Conservation (phyloP, 108 stramenopile species). For the Poteriospumella lacustris region DNA sequence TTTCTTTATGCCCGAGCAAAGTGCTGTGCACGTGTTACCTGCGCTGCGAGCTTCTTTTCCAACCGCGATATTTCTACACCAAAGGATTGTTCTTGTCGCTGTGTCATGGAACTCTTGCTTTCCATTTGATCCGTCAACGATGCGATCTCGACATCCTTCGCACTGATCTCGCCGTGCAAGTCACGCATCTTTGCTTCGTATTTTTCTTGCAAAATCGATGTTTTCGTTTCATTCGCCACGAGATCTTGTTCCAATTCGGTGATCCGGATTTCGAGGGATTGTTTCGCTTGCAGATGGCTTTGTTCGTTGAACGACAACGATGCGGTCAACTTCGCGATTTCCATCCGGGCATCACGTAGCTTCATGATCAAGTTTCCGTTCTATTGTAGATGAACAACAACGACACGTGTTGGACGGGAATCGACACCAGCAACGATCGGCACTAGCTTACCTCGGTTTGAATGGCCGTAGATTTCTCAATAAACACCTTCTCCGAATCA, state of each 20-base stretch:
- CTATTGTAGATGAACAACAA: not conserved
- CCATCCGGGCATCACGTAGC: not conserved
- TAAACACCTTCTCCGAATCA: not conserved
- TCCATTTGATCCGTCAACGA: not conserved
- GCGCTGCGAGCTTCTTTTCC: not conserved
- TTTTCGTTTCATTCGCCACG: not conserved
- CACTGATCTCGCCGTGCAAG: not conserved
- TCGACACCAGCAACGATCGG: not conserved
- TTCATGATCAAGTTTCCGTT: not conserved
- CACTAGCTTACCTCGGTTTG: not conserved
- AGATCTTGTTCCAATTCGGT: not conserved
- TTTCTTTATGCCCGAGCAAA: not conserved
- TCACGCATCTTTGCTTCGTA: not conserved
- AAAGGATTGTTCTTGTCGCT: not conserved
- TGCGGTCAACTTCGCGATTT: not conserved
- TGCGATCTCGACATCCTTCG: not conserved
- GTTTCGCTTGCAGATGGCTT: not conserved
- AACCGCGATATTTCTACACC: not conserved
- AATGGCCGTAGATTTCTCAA: not conserved
- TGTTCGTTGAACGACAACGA: not conserved
- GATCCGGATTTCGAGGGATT: not conserved
- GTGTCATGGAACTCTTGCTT: not conserved
- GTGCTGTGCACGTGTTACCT: not conserved
- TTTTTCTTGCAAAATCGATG: not conserved
- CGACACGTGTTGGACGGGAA: not conserved